Conservation (phyloP, 306 rosid species). For the Mucuna pruriens region DNA sequence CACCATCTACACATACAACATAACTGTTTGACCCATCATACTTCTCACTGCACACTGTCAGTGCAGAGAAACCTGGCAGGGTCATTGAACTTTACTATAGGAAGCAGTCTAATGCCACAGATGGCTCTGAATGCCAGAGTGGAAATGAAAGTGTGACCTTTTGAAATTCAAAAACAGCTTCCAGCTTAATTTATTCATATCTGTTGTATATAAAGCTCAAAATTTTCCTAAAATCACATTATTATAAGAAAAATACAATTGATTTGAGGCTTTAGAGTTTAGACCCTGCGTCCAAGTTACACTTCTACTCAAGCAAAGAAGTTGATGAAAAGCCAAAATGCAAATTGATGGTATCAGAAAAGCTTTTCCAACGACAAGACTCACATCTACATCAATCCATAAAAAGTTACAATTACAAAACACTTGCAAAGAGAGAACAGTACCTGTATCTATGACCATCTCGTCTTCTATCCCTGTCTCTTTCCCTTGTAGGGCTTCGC, state of each 20-base stretch:
- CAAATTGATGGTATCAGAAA: conserved; percentile 9
- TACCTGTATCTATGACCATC: conserved; percentile 94
- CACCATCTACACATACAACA: conserved; percentile 19
- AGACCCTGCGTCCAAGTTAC: background rate
- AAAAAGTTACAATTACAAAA: background rate
- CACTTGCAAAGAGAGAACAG: conserved; percentile 22
- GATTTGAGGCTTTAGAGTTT: background rate
- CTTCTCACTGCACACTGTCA: conserved; percentile 99
- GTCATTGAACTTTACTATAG: conserved; percentile 63
- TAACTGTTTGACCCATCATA: conserved; percentile 88
- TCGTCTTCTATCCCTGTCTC: conserved; percentile 90
- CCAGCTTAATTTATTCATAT: conserved; percentile 43
- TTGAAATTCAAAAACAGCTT: conserved; percentile 54
- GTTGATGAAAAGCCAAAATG: background rate
- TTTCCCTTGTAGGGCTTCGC: conserved; percentile 83
- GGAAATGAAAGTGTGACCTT: conserved; percentile 47
- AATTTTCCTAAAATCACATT: background rate
- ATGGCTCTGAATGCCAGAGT: conserved; percentile 77
- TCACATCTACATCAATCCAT: conserved; percentile 6
- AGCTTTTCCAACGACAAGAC: background rate
- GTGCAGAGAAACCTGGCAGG: conserved; percentile 99
- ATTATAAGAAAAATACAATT: conserved; percentile 15
- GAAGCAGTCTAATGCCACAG: conserved; percentile 73
- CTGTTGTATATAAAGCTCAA: background rate
- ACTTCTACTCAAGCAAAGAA: conserved; percentile 16